Base-by-base conservation (phyloP, 2,329 filamentous ascomycete genomes). In the Cytospora chrysosperma region DNA sequence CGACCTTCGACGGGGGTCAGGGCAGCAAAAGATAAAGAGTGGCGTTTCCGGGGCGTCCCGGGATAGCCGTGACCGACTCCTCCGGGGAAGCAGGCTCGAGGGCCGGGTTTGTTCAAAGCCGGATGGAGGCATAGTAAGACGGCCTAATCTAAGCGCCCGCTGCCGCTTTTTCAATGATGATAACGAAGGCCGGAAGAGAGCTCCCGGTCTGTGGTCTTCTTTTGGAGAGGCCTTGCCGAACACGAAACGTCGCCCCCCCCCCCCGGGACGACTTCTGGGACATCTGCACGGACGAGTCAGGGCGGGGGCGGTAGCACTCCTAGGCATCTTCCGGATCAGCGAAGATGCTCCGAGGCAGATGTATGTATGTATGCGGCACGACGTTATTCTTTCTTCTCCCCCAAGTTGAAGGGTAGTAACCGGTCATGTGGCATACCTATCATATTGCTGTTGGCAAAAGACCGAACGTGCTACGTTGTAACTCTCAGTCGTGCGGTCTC, bases 281-380 rank as follows among this genome's bases (percentile, higher is more conserved):
- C 34, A 55, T 49, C 51, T 50, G 63, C 60, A 63, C 56, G 34
- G 60, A 63, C 60, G 63, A 63, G 63, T 65, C 63, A 65, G 63
- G 51, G 59, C 63, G 52, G 55, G 17, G 57, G 34, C 28, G 43
- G 47, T 58, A 28, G 60, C 60, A 63, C 47, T 24, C 43, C 55
- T 56, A 62, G 28, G 40, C 43, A 49, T 49, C 34, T 58, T 54
- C 59, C 54, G 59, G 58, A 47, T 61, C 40, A 51, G 52, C 28
- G 40, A 56, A 28, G 32, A 26, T 60, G 28, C 56, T 30, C 50
- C 54, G 56, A 59, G 19, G 40, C 56, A 47, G 32, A 49, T 21
- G 32, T 43, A 50, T 47, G 51, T 50, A 30, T 30, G 28, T 9
- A 30, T 30, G 28, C 4, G 56, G 30, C 43, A 56, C 40, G 43